These are phyloP conservation scores for Danielia oregonensis DNA, from an alignment of 805 yeast species.

Conservation along the genomic window DNA sequence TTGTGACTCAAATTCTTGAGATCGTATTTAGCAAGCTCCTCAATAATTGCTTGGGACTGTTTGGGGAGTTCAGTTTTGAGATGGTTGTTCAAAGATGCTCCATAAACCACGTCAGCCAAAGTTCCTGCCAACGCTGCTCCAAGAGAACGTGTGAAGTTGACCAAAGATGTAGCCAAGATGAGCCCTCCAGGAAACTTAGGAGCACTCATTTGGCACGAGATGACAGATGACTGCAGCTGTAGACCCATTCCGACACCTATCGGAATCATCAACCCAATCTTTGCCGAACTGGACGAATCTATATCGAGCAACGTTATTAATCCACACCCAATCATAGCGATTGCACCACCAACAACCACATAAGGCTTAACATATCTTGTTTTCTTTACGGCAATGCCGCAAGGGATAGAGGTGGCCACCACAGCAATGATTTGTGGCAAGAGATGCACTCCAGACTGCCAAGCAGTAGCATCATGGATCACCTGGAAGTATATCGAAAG, in stretches of 20 bases:
- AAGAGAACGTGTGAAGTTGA: conserved; percentile 42
- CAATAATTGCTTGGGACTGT: conserved; percentile 14
- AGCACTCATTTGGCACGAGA: conserved; percentile 45
- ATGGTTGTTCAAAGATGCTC: conserved; percentile 18
- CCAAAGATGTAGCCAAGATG: conserved; percentile 44
- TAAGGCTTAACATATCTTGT: conserved; percentile 41
- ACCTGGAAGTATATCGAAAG: conserved; percentile 49
- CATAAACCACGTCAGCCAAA: conserved; percentile 40
- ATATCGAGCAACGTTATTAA: conserved; percentile 37
- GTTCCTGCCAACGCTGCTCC: conserved; percentile 45
- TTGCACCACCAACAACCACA: conserved; percentile 28
- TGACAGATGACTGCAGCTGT: conserved; percentile 41
- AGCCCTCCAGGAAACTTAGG: conserved; percentile 50
- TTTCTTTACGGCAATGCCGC: conserved; percentile 38
- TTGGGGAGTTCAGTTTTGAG: conserved; percentile 6
- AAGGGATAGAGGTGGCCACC: conserved; percentile 30
- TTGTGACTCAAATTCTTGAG: conserved; percentile 13
- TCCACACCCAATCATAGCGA: conserved; percentile 45
- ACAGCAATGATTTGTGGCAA: conserved; percentile 42
- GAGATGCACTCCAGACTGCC: conserved; percentile 43
- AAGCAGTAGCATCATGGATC: conserved; percentile 36
- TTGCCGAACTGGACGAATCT: conserved; percentile 30
- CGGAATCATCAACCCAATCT: conserved; percentile 45
- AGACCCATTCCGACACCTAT: conserved; percentile 48
- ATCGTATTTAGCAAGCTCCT: conserved; percentile 17